Base-by-base conservation (phyloP, 2,329 filamentous ascomycete genomes). In the Trichophyton equinum region DNA sequence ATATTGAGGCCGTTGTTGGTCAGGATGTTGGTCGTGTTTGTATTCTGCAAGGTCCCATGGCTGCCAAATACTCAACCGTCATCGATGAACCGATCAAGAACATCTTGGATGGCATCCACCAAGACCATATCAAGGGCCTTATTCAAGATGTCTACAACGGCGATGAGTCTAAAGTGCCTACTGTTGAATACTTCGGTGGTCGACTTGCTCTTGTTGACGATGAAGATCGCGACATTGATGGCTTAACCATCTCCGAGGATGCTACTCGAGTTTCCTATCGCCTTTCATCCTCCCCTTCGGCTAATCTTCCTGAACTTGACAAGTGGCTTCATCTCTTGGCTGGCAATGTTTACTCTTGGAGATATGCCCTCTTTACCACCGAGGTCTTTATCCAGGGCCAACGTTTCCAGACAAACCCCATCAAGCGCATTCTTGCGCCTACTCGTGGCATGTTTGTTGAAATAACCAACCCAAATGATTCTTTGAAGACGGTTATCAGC, bases 11-110 rank as follows among this genome's bases (percentile, higher is more conserved):
- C 60, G 91, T 99, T 62, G 91, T 96, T 63, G 92, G 82, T 67
- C 94, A 97, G 76, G 95, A 99, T 72, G 94, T 99, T 62, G 91
- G 90, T 65, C 85, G 95, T 71, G 96, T 91, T 51, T 96, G 91
- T 78, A 96, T 99, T 71, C 80, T 99, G 42, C 94, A 99, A 74
- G 95, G 94, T 18, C 94, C 94, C 4, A 91, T 91, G 77, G 88
- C 94, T 60, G 94, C 84, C 69, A 92, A 87, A 75, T 97, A 91
- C 77, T 95, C 91, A 0, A 96, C 83, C 46, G 81, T 88, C 64
- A 83, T 96, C 44, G 91, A 99, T 68, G 91, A 99, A 79, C 94
- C 94, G 0, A 87, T 97, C 74, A 88, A 96, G 77, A 87, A 95
- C 59, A 99, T 99, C 64, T 81, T 99, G 8, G 91, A 96, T 67